These are phyloP conservation scores for Boletus pseudopeckii DNA, from an alignment of 768 basidiomycete species.

Conservation along the genomic window DNA sequence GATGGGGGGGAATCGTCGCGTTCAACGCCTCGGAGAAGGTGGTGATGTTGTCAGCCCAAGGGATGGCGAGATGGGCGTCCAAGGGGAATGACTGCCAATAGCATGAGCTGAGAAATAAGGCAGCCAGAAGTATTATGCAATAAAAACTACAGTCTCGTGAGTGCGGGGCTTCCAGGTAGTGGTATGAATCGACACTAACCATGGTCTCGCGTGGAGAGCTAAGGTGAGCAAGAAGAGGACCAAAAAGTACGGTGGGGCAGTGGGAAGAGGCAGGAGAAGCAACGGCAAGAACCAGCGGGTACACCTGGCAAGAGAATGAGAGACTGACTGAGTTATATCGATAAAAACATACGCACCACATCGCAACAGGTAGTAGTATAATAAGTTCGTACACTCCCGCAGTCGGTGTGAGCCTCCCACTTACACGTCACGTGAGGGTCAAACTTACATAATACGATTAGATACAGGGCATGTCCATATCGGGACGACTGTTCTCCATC, in stretches of 20 bases:
- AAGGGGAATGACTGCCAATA: conserved; percentile 84
- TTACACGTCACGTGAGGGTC: conserved; percentile 19
- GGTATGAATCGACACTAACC: conserved; percentile 45
- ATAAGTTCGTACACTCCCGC: too few relatives aligned
- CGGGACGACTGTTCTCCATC: conserved; percentile 28
- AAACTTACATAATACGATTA: conserved; percentile 10
- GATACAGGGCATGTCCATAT: conserved; percentile 10
- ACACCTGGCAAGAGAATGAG: conserved; percentile 49
- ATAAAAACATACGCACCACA: conserved; percentile 52
- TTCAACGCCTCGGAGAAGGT: conserved; percentile 69
- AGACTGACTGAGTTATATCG: not conserved
- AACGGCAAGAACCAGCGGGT: conserved; percentile 84
- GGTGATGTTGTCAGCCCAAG: conserved; percentile 69
- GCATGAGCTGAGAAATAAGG: conserved; percentile 84
- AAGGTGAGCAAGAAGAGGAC: conserved; percentile 73
- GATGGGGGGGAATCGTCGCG: conserved; percentile 40
- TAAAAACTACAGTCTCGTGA: conserved; percentile 58
- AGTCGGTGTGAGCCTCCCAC: too few relatives aligned
- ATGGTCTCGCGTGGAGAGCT: conserved; percentile 79
- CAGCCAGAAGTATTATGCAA: conserved; percentile 76
- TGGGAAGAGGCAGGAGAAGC: conserved; percentile 72
- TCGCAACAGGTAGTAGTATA: conserved; percentile 13
- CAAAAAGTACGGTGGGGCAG: conserved; percentile 77
- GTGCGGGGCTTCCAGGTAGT: not conserved
- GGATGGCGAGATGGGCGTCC: conserved; percentile 55